A percentile compares a stretch with the other conserved stretches of the same genome.
Conservation (phyloP, 352 stramenopile species). For the Blastocystis sp. region DNA sequence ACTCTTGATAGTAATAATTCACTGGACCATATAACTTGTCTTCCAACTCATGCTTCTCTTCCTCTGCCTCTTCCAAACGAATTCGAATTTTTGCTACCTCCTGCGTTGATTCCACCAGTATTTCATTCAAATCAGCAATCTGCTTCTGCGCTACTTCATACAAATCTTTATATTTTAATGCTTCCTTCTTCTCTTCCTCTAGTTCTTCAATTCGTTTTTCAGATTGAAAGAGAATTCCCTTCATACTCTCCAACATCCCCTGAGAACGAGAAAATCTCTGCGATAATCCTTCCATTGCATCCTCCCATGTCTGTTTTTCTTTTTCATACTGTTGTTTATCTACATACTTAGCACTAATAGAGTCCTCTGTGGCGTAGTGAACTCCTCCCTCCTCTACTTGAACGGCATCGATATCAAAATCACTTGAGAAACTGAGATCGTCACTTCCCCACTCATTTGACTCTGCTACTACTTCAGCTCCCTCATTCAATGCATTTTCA, state of each 20-base stretch:
- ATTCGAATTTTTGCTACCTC: not conserved
- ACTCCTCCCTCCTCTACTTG: not conserved
- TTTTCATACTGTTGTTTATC: constrained; percentile 46
- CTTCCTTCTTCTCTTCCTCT: constrained; percentile 1
- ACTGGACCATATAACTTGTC: constrained; percentile 38
- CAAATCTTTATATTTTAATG: constrained; percentile 14
- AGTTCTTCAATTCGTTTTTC: constrained; percentile 24
- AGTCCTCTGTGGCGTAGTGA: not conserved
- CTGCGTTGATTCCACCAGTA: constrained; percentile 35
- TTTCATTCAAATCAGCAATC: constrained; percentile 41
- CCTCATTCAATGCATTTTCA: not conserved
- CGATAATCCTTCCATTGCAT: constrained; percentile 27
- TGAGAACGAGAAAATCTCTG: not conserved
- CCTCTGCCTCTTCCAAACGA: not conserved
- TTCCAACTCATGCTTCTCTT: constrained; percentile 37
- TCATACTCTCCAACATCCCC: constrained; percentile 47
- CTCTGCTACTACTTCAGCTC: not conserved
- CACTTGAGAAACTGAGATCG: constrained; percentile 34
- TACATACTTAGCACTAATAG: constrained; percentile 49
- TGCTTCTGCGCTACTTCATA: constrained; percentile 7
- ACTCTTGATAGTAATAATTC: constrained; percentile 66
- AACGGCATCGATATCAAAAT: constrained; percentile 35
- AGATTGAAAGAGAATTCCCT: not conserved
- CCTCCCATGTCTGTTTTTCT: constrained; percentile 46
- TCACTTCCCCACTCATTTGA: constrained; percentile 10